Conservation (phyloP, 2,329 filamentous ascomycete genomes). For the Pestalotiopsis sp. region DNA sequence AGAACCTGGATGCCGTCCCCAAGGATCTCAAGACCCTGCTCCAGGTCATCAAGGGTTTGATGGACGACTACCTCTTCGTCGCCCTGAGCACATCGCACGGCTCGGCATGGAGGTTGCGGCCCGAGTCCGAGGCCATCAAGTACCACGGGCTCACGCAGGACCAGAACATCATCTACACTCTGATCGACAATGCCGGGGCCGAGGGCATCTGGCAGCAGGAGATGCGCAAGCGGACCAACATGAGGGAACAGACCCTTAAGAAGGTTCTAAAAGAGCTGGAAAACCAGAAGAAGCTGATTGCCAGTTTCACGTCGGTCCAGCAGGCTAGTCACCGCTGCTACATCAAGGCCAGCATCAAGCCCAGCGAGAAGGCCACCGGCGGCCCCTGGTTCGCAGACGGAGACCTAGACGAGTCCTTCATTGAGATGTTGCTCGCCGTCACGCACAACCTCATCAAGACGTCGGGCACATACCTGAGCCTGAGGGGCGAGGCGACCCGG, state of each 20-base stretch:
- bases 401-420: slow-evolving; percentile 86
- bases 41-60: slow-evolving; percentile 59
- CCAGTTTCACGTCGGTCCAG: slow-evolving; percentile 89
- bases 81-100: slow-evolving; percentile 46
- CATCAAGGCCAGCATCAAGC: slow-evolving; percentile 83
- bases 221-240: slow-evolving; percentile 77
- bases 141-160: slow-evolving; percentile 63
- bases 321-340: slow-evolving; percentile 93
- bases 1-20: slow-evolving; percentile 60
- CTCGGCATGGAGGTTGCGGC: slow-evolving; percentile 61
- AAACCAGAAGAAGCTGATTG: slow-evolving; percentile 74
- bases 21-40: slow-evolving; percentile 58
- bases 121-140: slow-evolving; percentile 64
- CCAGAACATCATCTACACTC: slow-evolving; percentile 80
- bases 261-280: slow-evolving; percentile 84
- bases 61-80: slow-evolving; percentile 63
- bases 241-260: slow-evolving; percentile 83
- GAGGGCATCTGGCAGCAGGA: slow-evolving; percentile 91
- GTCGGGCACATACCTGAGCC: slow-evolving; percentile 37
- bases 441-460: slow-evolving; percentile 35
- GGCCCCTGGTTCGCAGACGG: slow-evolving; percentile 95
- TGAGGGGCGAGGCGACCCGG: slow-evolving; percentile 35
- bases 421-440: slow-evolving; percentile 69
- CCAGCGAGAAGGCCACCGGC: slow-evolving; percentile 88
- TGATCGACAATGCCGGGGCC: slow-evolving; percentile 83